Conservation (phyloP, 768 basidiomycete species). For the Boletus insuetus region DNA sequence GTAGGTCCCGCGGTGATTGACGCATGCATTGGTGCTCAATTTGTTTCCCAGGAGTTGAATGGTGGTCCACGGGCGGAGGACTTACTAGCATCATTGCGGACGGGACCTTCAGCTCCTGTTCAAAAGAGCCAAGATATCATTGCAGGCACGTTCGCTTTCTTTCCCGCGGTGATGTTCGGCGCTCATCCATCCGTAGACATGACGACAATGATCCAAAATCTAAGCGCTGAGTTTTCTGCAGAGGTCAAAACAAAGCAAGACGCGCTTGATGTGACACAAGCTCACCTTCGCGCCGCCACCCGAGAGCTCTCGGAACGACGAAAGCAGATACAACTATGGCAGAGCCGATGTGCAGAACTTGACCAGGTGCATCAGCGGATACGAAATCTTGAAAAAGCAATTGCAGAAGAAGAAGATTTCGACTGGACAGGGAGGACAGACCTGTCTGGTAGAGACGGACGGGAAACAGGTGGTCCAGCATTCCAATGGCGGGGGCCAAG, state of each 20-base stretch:
- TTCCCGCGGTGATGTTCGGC: neutral
- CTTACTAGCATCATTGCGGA: constrained; percentile 68
- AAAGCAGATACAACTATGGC: constrained; percentile 77
- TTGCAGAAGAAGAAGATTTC: constrained; percentile 74
- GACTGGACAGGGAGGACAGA: constrained; percentile 84
- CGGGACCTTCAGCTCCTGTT: constrained; percentile 71
- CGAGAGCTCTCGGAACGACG: constrained; percentile 89
- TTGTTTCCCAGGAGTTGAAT: constrained; percentile 54
- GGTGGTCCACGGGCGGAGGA: constrained; percentile 76
- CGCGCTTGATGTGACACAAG: constrained; percentile 81
- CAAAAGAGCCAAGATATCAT: constrained; percentile 90
- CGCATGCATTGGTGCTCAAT: neutral
- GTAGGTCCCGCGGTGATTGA: constrained; percentile 40
- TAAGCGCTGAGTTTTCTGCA: constrained; percentile 73
- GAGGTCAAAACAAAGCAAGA: constrained; percentile 90
- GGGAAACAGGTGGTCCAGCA: constrained; percentile 42
- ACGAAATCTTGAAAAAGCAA: constrained; percentile 79
- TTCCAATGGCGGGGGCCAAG: constrained; percentile 69
- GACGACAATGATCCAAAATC: constrained; percentile 75
- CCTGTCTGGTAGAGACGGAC: constrained; percentile 39
- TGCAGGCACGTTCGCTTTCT: constrained; percentile 45
- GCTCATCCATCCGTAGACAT: constrained; percentile 56
- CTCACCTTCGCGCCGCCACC: constrained; percentile 84
- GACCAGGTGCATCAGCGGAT: constrained; percentile 80
- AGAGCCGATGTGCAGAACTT: constrained; percentile 67